These are phyloP conservation scores for Psilocybe cyanescens DNA, from an alignment of 768 basidiomycete species.

Conservation along the genomic window DNA sequence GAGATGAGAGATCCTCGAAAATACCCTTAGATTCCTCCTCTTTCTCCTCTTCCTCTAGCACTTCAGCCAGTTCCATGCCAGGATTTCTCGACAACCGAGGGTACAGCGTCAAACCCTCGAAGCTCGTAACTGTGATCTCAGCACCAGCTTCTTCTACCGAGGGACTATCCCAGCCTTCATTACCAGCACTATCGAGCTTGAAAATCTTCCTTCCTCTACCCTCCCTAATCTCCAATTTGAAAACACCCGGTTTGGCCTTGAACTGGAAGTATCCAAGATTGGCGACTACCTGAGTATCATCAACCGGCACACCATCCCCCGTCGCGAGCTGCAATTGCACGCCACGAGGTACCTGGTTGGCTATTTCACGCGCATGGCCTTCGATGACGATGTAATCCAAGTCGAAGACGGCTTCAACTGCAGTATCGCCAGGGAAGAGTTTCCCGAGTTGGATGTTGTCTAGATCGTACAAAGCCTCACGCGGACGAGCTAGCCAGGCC, in stretches of 20 bases:
- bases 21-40: conserved; percentile 39
- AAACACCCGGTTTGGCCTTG: conserved; percentile 90
- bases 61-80: conserved; percentile 85
- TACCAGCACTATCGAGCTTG: conserved; percentile 83
- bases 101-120: conserved; percentile 89
- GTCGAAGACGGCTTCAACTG: conserved; percentile 80
- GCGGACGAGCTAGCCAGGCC: conserved; percentile 93
- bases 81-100: conserved; percentile 71
- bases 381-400: conserved; percentile 93
- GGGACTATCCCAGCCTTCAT: conserved; percentile 86
- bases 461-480: conserved; percentile 87
- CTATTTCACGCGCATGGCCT: conserved; percentile 87
- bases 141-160: conserved; percentile 68
- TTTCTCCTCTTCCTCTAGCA: conserved; percentile 56
- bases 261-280: conserved; percentile 98
- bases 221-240: conserved; percentile 78
- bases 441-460: conserved; percentile 91
- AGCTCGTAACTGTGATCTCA: conserved; percentile 82
- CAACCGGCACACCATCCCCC: conserved; percentile 51
- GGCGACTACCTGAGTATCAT: conserved; percentile 91
- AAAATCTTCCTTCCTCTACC: conserved; percentile 85
- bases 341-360: conserved; percentile 80
- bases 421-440: conserved; percentile 60
- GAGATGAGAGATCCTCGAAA: conserved; percentile 51
- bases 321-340: conserved; percentile 83